phyloP scores from a whole-genome alignment of 2,329 filamentous ascomycete genomes.

The Mycosphaerella arachidis region DNA sequence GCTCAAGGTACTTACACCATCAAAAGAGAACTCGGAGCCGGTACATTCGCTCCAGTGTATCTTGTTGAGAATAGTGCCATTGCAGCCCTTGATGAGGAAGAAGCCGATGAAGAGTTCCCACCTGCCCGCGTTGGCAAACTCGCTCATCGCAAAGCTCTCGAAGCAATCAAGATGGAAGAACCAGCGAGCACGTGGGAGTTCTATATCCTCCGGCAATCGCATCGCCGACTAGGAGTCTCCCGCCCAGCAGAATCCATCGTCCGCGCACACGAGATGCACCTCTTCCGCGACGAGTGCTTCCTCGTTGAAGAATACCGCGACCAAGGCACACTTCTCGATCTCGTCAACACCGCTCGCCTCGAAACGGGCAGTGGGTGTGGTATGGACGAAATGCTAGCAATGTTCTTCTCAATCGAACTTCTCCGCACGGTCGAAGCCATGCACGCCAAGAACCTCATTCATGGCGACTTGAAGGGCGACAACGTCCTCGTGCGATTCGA shows the following conservation, averaged over 20 bases:
- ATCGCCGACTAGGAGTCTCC: slow-evolving; percentile 64
- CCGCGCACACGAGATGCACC: slow-evolving; percentile 81
- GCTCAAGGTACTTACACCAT: slow-evolving; percentile 67
- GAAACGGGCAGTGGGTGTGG: slow-evolving; percentile 55
- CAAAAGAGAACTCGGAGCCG: slow-evolving; percentile 81
- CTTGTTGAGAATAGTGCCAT: slow-evolving; percentile 64
- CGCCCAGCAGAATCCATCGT: slow-evolving; percentile 75
- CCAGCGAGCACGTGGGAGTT: slow-evolving; percentile 93
- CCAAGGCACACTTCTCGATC: slow-evolving; percentile 89
- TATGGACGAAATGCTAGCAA: slow-evolving; percentile 85
- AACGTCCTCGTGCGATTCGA: slow-evolving; percentile 89
- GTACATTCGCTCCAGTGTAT: slow-evolving; percentile 93
- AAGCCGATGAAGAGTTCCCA: slow-evolving; percentile 42
- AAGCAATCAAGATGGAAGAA: slow-evolving; percentile 92
- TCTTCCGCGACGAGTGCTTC: slow-evolving; percentile 86
- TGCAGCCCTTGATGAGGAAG: slow-evolving; percentile 32
- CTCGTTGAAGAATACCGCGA: slow-evolving; percentile 81
- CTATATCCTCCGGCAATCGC: slow-evolving; percentile 82
- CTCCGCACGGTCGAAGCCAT: slow-evolving; percentile 84
- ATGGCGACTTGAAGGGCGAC: slow-evolving; percentile 92
- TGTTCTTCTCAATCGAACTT: slow-evolving; percentile 93
- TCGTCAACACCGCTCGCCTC: slow-evolving; percentile 78
- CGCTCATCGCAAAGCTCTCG: slow-evolving; percentile 56
- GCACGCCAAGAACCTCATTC: slow-evolving; percentile 72
- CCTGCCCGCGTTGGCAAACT: slow-evolving; percentile 58